These are phyloP conservation scores for Clausena lansium DNA, from an alignment of 345 rosid genomes.

Conservation along the genomic window DNA sequence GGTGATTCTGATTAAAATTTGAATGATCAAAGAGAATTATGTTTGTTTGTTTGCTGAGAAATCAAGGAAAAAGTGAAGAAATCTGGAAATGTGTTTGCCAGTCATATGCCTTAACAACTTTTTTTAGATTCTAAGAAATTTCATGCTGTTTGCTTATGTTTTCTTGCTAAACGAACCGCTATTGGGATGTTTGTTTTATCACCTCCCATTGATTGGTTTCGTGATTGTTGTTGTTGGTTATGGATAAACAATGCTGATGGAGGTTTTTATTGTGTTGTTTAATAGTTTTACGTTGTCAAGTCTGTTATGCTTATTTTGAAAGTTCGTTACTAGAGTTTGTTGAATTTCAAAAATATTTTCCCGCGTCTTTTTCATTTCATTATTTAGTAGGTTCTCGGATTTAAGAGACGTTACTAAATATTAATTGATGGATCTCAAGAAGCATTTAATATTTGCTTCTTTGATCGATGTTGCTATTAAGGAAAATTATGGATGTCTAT, in stretches of 20 bases:
- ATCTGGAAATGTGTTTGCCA: slow-evolving; percentile 1
- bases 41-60: slow-evolving; percentile 17
- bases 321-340: slow-evolving; percentile 16
- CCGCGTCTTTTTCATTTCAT: background rate
- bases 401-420: background rate
- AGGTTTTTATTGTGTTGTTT: background rate
- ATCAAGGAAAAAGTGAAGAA: background rate
- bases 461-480: background rate
- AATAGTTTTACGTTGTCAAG: background rate
- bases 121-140: background rate
- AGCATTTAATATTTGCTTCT: slow-evolving; percentile 3
- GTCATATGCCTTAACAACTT: background rate
- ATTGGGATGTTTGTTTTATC: slow-evolving; percentile 5
- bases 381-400: slow-evolving; percentile 5
- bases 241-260: slow-evolving; percentile 3
- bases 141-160: background rate
- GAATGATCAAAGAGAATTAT: background rate
- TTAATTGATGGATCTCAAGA: slow-evolving; percentile 7
- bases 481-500: background rate
- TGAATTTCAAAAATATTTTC: background rate
- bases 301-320: slow-evolving; percentile 11
- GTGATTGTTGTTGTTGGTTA: slow-evolving; percentile 9
- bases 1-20: slow-evolving; percentile 15
- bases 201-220: background rate
- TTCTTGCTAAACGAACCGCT: background rate